Evolutionary conservation across 2,329 filamentous ascomycete species (phyloP), one percentile per base, ranked within the genome.

Genomic region (Alternaria arborescens): DNA sequence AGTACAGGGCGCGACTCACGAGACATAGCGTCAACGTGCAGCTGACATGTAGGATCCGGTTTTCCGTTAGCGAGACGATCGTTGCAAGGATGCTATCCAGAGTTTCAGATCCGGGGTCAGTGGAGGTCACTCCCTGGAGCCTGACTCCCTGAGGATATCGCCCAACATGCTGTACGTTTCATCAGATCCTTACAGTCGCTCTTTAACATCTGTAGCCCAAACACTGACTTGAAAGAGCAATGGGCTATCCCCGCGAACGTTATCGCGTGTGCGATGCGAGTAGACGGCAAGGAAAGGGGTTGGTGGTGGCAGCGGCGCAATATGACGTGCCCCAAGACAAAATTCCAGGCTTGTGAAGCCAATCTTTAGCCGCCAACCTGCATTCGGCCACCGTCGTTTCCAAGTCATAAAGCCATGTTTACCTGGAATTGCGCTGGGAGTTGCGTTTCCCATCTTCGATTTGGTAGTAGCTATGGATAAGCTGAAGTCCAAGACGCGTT

Each of bases 401-500:
- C 62, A 61, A 60, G 43, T 54, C 62, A 60, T 65, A 70, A 69
- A 70, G 60, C 41, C 65, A 70, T 70, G 65, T 66, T 66, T 55
- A 57, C 60, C 65, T 54, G 64, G 59, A 60, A 62, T 18, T 46
- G 58, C 54, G 41, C 50, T 64, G 46, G 46, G 61, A 40, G 40
- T 56, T 50, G 32, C 58, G 50, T 46, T 16, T 38, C 30, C 53
- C 53, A 44, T 61, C 57, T 61, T 60, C 61, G 30, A 56, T 61
- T 40, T 53, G 43, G 55, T 44, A 22, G 44, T 34, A 51, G 5
- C 44, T 47, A 78, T 78, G 76, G 75, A 78, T 61, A 76, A 68
- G 52, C 62, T 77, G 30, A 76, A 73, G 67, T 57, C 64, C 18
- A 76, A 76, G 69, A 69, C 75, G 62, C 69, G 72, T 52, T 70